Evolutionary conservation across 371 early-diverging fungal genomes (phyloP).

Genomic region (Mortierella polycephala): DNA sequence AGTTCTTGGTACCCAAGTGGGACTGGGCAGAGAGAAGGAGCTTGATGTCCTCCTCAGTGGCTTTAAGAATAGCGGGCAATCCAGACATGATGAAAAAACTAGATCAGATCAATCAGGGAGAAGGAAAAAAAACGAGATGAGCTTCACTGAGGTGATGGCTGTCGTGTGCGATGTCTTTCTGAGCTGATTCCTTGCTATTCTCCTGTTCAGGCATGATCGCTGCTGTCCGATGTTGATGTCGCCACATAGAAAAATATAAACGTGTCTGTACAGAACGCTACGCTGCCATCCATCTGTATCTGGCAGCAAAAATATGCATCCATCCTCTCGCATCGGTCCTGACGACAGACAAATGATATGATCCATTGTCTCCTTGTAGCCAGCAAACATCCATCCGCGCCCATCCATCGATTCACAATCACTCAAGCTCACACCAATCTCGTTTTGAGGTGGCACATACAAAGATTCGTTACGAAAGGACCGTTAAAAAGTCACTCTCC

Average conservation of each 20-base stretch:
- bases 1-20: conserved; percentile 91
- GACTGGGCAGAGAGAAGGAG: conserved; percentile 92
- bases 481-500: not conserved
- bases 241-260: not conserved
- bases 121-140: not conserved
- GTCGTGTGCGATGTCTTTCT: not conserved
- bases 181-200: no score
- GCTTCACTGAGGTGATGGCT: not conserved
- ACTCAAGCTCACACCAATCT: not conserved
- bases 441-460: conserved; percentile 17
- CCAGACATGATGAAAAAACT: conserved; percentile 50
- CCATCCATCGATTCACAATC: not conserved
- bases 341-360: no score
- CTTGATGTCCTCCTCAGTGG: conserved; percentile 87
- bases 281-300: not conserved
- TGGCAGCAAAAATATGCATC: not conserved
- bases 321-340: not conserved
- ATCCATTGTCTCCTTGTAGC: not conserved
- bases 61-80: conserved; percentile 58
- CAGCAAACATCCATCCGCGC: not conserved
- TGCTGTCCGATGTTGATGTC: not conserved
- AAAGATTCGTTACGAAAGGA: conserved; percentile 38
- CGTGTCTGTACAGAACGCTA: no score
- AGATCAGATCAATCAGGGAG: not conserved
- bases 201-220: not conserved